Evolutionary conservation across 495 filamentous ascomycete genomes (phyloP), one percentile per base, ranked within the genome.

Genomic region (Daldinia grandis): DNA sequence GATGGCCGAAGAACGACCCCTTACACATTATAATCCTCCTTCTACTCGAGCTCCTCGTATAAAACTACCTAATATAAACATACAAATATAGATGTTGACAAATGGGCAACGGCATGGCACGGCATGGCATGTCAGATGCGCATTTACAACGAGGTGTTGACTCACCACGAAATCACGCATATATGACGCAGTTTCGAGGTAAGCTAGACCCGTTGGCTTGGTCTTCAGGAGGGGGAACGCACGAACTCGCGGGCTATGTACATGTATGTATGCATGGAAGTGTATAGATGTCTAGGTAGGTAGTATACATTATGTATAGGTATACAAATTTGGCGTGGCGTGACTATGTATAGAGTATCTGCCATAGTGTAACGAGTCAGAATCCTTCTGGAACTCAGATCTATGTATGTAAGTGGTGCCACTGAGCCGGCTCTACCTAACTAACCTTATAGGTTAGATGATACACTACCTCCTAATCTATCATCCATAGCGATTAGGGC

Each of bases 151-250:
- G 2, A 35, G 53, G 33, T 30, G 33, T 61, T 70, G 68, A 62
- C 68, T 71, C 62, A 71, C 47, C 17, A 51, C 53, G 21, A 58
- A 31, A 33, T 59, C 58, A 53, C 37, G 28, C 62, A 14, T 58
- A 37, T 58, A 71, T 71, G 69, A 71, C 69, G 69, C 69, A 71
- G 19, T 49, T 56, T 42, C 51, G 27, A 53, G 14, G 40, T 44
- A 58, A 47, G 42, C 28, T 35, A 44, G 44, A n/a, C 42, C 44
- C 42, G 44, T 47, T 59, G 63, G 44, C 50, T 55, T 58, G 62
- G 40, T 47, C 1, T 44, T 6, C 47, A 30, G 7, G 15, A 17
- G 15, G 15, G 62, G 6, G 19, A 31, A 17, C 53, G 42, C n/a
- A 66, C 31, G 55, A 51, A 53, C 55, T 56, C 24, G 25, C 33